A percentile compares a stretch with the other conserved stretches of the same genome.
Evolutionary conservation across 169 alveolate genomes (phyloP).

Genomic region (Perkinsus olseni): DNA sequence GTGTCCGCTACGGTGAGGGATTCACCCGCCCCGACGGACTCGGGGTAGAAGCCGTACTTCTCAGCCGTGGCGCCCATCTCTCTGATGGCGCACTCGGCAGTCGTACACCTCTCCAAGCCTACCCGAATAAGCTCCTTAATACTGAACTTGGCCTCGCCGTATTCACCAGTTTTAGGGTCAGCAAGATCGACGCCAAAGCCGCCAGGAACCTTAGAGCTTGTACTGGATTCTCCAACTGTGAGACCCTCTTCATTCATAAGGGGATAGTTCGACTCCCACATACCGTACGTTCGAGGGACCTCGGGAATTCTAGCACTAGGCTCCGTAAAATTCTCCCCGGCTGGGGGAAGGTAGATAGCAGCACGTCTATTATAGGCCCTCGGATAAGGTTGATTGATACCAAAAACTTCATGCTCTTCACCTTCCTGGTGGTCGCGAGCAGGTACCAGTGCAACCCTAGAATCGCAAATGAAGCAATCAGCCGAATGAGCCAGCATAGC

Average conservation of each 20-base stretch:
- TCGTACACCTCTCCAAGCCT: conserved; percentile 6
- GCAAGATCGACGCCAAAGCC: neutral
- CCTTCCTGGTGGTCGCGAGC: neutral
- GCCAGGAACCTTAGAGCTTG: neutral
- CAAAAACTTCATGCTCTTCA: neutral
- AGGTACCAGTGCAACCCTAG: neutral
- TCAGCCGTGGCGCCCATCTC: neutral
- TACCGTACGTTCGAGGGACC: neutral
- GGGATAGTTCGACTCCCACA: neutral
- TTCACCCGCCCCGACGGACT: neutral
- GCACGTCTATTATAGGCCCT: neutral
- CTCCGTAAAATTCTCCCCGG: neutral
- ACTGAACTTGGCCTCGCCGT: neutral
- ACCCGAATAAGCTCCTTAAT: neutral
- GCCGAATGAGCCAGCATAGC: conserved; percentile 7
- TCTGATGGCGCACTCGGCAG: conserved; percentile 1
- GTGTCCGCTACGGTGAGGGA: neutral
- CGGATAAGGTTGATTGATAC: neutral
- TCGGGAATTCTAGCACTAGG: neutral
- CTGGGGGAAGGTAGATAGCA: neutral
- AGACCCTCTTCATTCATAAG: conserved; percentile 11
- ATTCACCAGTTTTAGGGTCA: neutral
- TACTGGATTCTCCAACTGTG: neutral
- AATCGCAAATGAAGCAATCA: conserved; percentile 8
- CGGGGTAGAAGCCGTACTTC: conserved; percentile 12